A percentile compares a stretch with the other conserved stretches of the same genome.
Conservation (phyloP, 1,284 basidiomycete genomes). For the Gymnopus androsaceus region DNA sequence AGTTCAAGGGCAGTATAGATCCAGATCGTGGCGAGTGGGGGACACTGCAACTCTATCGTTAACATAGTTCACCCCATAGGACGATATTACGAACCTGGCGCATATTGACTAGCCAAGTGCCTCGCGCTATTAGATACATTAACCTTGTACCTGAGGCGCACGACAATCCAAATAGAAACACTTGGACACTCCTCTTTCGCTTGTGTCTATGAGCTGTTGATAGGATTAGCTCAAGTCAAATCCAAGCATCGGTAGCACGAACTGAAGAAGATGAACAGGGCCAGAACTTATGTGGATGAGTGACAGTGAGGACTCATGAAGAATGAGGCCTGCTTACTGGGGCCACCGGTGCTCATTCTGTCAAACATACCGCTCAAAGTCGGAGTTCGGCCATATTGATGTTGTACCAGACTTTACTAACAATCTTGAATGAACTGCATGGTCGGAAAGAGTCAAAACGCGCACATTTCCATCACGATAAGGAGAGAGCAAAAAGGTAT, state of each 20-base stretch:
- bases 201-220: conserved; percentile 61
- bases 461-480: conserved; percentile 76
- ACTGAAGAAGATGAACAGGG: conserved; percentile 79
- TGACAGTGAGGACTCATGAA: conserved; percentile 10
- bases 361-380: conserved; percentile 48
- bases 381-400: conserved; percentile 67
- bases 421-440: conserved; percentile 6
- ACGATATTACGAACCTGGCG: conserved; percentile 52
- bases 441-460: not conserved
- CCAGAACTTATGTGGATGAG: conserved; percentile 51
- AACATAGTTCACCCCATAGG: not conserved
- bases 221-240: conserved; percentile 29
- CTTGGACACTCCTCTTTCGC: conserved; percentile 49
- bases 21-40: conserved; percentile 76
- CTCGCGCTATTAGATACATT: conserved; percentile 69
- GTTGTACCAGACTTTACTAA: conserved; percentile 63
- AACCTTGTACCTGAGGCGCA: conserved; percentile 60
- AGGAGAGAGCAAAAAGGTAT: conserved; percentile 73
- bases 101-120: conserved; percentile 68
- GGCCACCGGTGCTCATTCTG: conserved; percentile 62
- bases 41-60: conserved; percentile 49
- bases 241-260: conserved; percentile 29
- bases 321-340: conserved; percentile 52
- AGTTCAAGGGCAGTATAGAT: conserved; percentile 71
- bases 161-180: conserved; percentile 58